phyloP scores from a whole-genome alignment of 331 rosid genomes.

The Rhamnella rubrinervis region DNA sequence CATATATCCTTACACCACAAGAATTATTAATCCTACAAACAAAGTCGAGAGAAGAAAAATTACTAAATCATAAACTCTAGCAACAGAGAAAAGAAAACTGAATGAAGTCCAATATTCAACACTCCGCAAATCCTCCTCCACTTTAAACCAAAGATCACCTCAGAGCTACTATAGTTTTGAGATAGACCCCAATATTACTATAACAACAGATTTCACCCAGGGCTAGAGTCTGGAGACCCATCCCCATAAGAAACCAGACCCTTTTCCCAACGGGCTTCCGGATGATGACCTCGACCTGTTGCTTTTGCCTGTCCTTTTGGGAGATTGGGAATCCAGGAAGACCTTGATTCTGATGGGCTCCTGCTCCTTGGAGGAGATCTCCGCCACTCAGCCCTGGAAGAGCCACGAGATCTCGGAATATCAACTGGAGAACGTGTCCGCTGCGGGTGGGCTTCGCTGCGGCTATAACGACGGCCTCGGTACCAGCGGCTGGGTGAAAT shows the following conservation, averaged over 20 bases:
- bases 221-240: slow-evolving; percentile 64
- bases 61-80: not conserved
- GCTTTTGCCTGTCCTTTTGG: slow-evolving; percentile 39
- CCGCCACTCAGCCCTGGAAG: slow-evolving; percentile 49
- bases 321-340: slow-evolving; percentile 65
- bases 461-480: slow-evolving; percentile 61
- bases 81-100: not conserved
- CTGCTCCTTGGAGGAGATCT: slow-evolving; percentile 57
- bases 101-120: not conserved
- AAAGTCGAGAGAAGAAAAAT: not conserved
- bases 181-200: not conserved
- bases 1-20: not conserved
- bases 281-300: slow-evolving; percentile 62
- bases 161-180: not conserved
- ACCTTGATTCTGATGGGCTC: slow-evolving; percentile 58
- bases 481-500: slow-evolving; percentile 78
- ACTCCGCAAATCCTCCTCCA: not conserved
- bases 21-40: slow-evolving; percentile 1
- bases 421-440: slow-evolving; percentile 55
- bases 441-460: slow-evolving; percentile 59
- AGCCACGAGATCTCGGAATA: slow-evolving; percentile 35
- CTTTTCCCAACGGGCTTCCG: slow-evolving; percentile 58
- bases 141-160: not conserved
- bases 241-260: slow-evolving; percentile 88
- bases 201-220: slow-evolving; percentile 16